A percentile compares a stretch with the other conserved stretches of the same genome.
phyloP scores from a whole-genome alignment of 2,329 filamentous ascomycete species.

The Coniochaeta hoffmannii region DNA sequence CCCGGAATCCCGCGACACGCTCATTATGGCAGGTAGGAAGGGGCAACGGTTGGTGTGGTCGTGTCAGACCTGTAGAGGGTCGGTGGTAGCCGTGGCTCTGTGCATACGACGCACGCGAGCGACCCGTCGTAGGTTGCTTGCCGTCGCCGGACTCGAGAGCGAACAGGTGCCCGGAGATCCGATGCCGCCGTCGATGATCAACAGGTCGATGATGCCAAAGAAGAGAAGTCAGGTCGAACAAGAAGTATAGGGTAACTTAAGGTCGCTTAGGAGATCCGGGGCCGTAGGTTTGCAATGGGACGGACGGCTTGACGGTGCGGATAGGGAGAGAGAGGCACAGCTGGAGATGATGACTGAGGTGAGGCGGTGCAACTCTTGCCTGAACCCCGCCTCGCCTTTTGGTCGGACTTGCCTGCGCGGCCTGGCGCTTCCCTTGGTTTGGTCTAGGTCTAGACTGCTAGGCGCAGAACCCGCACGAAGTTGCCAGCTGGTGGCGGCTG shows the following conservation, averaged over 20 bases:
- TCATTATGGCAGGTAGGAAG: conserved; percentile 29
- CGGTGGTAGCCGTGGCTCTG: conserved; percentile 4
- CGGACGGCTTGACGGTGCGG: background rate
- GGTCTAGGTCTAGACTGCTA: too few relatives aligned
- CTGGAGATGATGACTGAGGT: conserved; percentile 1
- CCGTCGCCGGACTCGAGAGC: background rate
- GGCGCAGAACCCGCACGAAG: background rate
- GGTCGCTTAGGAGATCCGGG: background rate
- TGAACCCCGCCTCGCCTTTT: background rate
- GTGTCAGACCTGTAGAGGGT: conserved; percentile 11
- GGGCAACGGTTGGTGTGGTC: background rate
- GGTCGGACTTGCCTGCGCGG: background rate
- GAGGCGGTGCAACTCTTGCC: background rate
- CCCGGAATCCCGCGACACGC: conserved; percentile 47
- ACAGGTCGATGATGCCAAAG: too few relatives aligned
- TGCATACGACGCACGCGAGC: background rate
- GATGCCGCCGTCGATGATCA: background rate
- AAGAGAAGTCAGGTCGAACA: background rate
- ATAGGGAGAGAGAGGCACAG: background rate
- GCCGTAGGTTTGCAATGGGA: background rate
- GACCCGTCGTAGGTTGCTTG: background rate
- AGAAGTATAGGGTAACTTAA: background rate
- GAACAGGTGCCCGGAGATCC: background rate
- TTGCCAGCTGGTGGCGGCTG: conserved; percentile 1
- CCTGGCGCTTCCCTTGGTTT: background rate